Evolutionary conservation across 2,329 filamentous ascomycete species (phyloP).

Genomic region (Periconia macrospinosa): DNA sequence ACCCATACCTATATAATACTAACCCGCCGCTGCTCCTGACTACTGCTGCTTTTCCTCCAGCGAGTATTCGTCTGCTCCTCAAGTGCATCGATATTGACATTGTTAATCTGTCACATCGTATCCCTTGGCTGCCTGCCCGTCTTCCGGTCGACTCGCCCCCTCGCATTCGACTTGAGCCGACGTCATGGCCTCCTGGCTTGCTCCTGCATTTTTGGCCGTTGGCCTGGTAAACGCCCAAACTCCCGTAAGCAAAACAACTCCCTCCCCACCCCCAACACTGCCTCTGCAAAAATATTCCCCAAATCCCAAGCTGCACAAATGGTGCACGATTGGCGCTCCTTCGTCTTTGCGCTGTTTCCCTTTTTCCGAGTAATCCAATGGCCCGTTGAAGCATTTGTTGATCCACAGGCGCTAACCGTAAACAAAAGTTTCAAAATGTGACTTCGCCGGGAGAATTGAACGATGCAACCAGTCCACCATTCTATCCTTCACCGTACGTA

Average conservation of each 20-base stretch:
- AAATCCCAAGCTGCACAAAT: constrained; percentile 26
- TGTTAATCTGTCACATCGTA: not conserved
- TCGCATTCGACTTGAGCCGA: not conserved
- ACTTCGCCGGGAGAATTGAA: constrained; percentile 21
- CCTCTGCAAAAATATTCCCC: constrained; percentile 7
- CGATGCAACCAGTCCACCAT: constrained; percentile 59
- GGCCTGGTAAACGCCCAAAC: constrained; percentile 31
- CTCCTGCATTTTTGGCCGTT: constrained; percentile 36
- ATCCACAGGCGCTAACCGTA: constrained; percentile 24
- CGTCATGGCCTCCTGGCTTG: constrained; percentile 39
- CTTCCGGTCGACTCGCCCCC: not conserved
- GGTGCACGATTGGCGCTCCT: constrained; percentile 19
- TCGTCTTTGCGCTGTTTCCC: constrained; percentile 34
- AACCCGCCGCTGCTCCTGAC: not conserved
- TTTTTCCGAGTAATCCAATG: constrained; percentile 31
- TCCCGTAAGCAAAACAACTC: constrained; percentile 26
- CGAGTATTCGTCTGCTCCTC: not conserved
- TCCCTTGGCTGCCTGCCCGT: not conserved
- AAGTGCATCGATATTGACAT: not conserved
- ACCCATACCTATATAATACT: not conserved
- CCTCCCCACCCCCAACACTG: constrained; percentile 10
- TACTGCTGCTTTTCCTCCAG: not conserved
- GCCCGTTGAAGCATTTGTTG: constrained; percentile 19
- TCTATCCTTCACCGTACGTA: constrained; percentile 73
- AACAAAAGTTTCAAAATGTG: constrained; percentile 31